phyloP scores from a whole-genome alignment of 1,284 basidiomycete species.

The Sphaerobolus stellatus region DNA sequence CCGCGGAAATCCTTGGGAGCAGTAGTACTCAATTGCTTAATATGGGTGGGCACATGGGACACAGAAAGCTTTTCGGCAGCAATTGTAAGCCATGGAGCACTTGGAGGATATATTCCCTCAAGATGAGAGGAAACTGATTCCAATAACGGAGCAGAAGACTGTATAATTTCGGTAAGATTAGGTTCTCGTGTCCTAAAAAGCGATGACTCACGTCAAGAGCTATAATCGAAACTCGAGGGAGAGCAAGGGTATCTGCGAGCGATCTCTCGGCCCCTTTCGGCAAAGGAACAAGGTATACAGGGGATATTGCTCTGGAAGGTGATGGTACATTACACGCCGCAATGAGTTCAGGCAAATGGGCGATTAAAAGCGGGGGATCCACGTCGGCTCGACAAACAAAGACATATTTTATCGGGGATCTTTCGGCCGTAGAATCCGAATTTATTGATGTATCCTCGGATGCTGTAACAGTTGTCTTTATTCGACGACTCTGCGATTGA shows the following conservation, averaged over 20 bases:
- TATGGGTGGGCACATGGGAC: slow-evolving; percentile 66
- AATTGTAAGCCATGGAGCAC: slow-evolving; percentile 62
- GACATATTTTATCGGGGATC: slow-evolving; percentile 31
- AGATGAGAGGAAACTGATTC: slow-evolving; percentile 40
- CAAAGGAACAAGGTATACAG: slow-evolving; percentile 64
- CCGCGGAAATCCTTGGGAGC: slow-evolving; percentile 76
- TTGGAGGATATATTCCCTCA: slow-evolving; percentile 48
- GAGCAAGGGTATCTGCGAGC: slow-evolving; percentile 62
- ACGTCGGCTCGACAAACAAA: slow-evolving; percentile 73
- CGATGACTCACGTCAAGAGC: slow-evolving; percentile 52
- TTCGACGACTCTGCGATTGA: slow-evolving; percentile 45
- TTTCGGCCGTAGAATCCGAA: not conserved
- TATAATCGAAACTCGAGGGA: slow-evolving; percentile 70
- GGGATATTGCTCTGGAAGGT: slow-evolving; percentile 14
- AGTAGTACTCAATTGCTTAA: slow-evolving; percentile 84
- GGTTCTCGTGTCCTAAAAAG: too few species aligned
- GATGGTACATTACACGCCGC: slow-evolving; percentile 62
- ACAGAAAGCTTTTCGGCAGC: slow-evolving; percentile 15
- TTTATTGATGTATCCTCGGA: not conserved
- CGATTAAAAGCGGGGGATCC: slow-evolving; percentile 66
- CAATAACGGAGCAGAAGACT: slow-evolving; percentile 41
- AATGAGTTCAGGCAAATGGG: slow-evolving; percentile 71
- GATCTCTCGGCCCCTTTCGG: slow-evolving; percentile 67
- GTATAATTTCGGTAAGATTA: too few species aligned
- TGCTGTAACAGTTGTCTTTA: slow-evolving; percentile 15